A percentile compares a stretch with the other conserved stretches of the same genome.
These are phyloP conservation scores for Termitomyces sp. DNA, from an alignment of 768 basidiomycete genomes.

Conservation along the genomic window DNA sequence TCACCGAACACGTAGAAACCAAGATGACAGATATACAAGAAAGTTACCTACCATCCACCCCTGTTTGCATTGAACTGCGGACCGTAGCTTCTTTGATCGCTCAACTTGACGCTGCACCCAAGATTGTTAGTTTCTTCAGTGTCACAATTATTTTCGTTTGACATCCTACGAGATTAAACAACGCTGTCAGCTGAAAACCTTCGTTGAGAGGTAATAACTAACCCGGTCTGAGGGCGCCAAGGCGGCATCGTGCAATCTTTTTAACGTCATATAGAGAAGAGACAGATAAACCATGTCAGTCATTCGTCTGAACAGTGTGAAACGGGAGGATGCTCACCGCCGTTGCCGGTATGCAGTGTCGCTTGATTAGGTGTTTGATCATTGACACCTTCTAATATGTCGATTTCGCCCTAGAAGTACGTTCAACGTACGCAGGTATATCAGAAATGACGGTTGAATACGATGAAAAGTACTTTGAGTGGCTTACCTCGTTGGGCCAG, in stretches of 20 bases:
- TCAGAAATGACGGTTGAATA: not conserved
- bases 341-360: conserved; percentile 36
- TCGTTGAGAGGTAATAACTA: not conserved
- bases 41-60: conserved; percentile 55
- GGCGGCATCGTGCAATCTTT: conserved; percentile 55
- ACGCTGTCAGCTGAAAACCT: not conserved
- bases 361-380: conserved; percentile 37
- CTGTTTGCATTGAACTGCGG: conserved; percentile 56
- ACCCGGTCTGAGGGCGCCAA: conserved; percentile 48
- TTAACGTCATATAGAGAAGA: not conserved
- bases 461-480: too few relatives aligned
- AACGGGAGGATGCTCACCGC: conserved; percentile 53
- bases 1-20: not conserved
- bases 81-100: conserved; percentile 49
- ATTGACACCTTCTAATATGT: conserved; percentile 43
- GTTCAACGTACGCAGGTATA: not conserved
- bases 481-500: conserved; percentile 46
- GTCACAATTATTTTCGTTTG: conserved; percentile 48
- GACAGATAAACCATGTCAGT: not conserved
- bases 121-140: conserved; percentile 44
- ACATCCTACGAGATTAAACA: conserved; percentile 26
- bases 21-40: not conserved
- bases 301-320: conserved; percentile 36
- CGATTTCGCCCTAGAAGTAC: conserved; percentile 46
- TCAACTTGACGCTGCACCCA: conserved; percentile 53